Base-by-base conservation (phyloP, 139 green algal genomes). In the Closterium sp. region DNA sequence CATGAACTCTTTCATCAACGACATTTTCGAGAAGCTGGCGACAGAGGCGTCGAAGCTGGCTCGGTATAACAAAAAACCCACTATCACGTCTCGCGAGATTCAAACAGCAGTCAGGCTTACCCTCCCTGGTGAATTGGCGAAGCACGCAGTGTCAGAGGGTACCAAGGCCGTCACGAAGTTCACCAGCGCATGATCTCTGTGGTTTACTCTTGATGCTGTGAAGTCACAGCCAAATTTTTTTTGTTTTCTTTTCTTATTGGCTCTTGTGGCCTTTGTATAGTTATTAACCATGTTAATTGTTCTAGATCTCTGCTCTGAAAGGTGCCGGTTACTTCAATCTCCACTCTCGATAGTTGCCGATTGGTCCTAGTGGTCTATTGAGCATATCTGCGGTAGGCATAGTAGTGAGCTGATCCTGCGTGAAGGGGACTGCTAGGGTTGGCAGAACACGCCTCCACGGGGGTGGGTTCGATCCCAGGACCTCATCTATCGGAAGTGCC, bases 1-100 rank as follows among this genome's bases (percentile, higher is more conserved):
- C 95, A 96, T 97, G 95, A 99, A 99, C 97, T 98, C 96, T 10
- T 99, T 99, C 96, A 98, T 98, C 93, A 98, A 98, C 95, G 96
- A 96, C 93, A 97, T 97, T 91, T 98, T 98, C 93, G 97, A 98
- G 94, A 98, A 98, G 96, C 97, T 98, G 73, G 97, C 97, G 88
- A 96, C 95, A 85, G 96, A 98, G 96, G 95, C 97, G 22, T 93
- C 96, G 88, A 95, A 95, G 93, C 94, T 97, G 24, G 96, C 96
- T 1, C 94, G 96, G 85, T 97, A 97, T 95, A 97, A 97, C 96
- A 97, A 97, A 94, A 97, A 97, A 96, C 96, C 96, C 62, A 97
- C 96, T 31, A 92, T 97, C 86, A 97, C 96, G 5, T 96, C 94
- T 85, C 94, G 96, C 89, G 96, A 97, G 93, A 97, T 97, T 93